Evolutionary conservation across 2,329 filamentous ascomycete genomes (phyloP), one percentile per base, ranked within the genome.

Genomic region (Penicillium sp.): DNA sequence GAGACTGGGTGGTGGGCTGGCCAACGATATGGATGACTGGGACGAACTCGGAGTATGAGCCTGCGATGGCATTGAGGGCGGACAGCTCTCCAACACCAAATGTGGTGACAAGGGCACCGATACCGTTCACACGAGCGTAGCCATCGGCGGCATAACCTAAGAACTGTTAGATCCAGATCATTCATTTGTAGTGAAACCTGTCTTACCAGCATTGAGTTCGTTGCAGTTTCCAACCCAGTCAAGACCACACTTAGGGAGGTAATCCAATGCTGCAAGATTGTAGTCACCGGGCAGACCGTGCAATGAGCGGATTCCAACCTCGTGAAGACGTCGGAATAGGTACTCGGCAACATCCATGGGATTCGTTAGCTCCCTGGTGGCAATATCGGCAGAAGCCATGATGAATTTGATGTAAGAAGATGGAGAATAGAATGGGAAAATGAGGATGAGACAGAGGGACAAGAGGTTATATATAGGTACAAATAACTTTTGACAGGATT

Each of bases 61-160:
- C 89, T 5, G 88, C 88, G 50, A 90, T 74, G 38, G 86, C 88
- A 65, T 91, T 90, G 67, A 91, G 78, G 50, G 88, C 87, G 4
- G 88, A 90, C 14, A 82, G 69, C 59, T 82, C 80, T 11, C 80
- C 88, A 2, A 91, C 88, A 52, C 89, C 89, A 59, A 91, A 91
- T 0, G 88, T 90, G 38, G 88, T 91, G 62, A 91, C 59, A 45
- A 91, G 73, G 30, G 88, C 88, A 5, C 82, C 81, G 33, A 90
- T 85, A 41, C 87, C 86, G 54, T 88, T 88, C 57, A 90, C 81
- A 60, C 88, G 82, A 53, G 88, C 88, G 69, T 91, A 91, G 25
- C 88, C 89, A 74, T 91, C 89, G n/a, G 89, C 87, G 28, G 88
- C 88, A 66, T 91, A 91, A 17, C 86, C 87, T 73, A 48, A 22